Evolutionary conservation across 208 protist species (phyloP).

Genomic region (Naegleria lovaniensis): DNA sequence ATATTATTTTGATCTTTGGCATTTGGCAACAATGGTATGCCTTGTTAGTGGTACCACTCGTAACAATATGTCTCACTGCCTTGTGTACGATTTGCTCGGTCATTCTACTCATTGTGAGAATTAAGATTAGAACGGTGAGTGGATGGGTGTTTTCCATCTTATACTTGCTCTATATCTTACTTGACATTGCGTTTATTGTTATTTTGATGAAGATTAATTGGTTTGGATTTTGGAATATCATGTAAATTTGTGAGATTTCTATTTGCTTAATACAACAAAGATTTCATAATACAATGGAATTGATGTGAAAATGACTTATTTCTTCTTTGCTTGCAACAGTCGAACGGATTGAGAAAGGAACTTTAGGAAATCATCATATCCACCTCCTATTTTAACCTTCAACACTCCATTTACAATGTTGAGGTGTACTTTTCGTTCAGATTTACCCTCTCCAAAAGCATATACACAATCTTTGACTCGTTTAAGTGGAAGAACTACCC

Average conservation of each 20-base stretch:
- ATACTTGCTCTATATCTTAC: background rate
- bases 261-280: too few relatives aligned
- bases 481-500: background rate
- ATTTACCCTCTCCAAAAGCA: background rate
- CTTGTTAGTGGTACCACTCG: background rate
- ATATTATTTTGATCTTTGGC: background rate
- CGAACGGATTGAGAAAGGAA: background rate
- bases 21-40: background rate
- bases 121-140: background rate
- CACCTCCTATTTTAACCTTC: conserved; percentile 6
- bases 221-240: background rate
- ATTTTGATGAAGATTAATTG: background rate
- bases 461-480: background rate
- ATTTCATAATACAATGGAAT: too few relatives aligned
- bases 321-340: background rate
- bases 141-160: background rate
- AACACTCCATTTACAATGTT: background rate
- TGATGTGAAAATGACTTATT: background rate
- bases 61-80: background rate
- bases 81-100: background rate
- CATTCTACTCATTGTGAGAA: background rate
- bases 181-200: background rate
- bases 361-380: background rate
- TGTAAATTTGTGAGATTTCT: background rate
- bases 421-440: background rate